Conservation (phyloP, 1,139 yeast species). For the Schwanniomyces etchellsii region DNA sequence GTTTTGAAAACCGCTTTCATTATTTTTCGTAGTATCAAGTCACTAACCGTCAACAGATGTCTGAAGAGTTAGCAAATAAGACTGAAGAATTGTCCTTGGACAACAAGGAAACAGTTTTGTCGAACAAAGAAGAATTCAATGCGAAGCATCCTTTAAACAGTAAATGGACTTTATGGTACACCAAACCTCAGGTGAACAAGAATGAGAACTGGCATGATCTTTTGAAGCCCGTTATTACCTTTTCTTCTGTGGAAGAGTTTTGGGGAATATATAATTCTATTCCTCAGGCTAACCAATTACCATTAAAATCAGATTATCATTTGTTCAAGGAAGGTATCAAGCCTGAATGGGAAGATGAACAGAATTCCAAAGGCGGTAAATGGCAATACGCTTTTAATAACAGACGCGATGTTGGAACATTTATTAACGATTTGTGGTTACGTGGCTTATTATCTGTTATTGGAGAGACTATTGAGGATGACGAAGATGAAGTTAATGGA, state of each 20-base stretch:
- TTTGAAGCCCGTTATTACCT: slow-evolving; percentile 88
- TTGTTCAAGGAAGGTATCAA: slow-evolving; percentile 90
- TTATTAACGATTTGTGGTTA: slow-evolving; percentile 90
- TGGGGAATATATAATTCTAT: slow-evolving; percentile 97
- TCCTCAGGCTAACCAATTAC: slow-evolving; percentile 89
- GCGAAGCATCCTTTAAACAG: slow-evolving; percentile 89
- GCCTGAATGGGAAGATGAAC: slow-evolving; percentile 98
- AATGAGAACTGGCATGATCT: slow-evolving; percentile 91
- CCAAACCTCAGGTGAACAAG: slow-evolving; percentile 79
- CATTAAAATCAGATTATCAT: slow-evolving; percentile 90
- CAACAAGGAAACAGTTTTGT: slow-evolving; percentile 52
- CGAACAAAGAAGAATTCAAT: slow-evolving; percentile 63
- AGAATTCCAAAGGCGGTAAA: slow-evolving; percentile 89
- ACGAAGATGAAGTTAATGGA: slow-evolving; percentile 89
- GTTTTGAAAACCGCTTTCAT: no score
- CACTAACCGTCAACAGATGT: slow-evolving; percentile 20
- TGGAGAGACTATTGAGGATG: slow-evolving; percentile 93
- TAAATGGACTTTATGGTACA: slow-evolving; percentile 97
- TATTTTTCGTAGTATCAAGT: no score
- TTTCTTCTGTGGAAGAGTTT: slow-evolving; percentile 92
- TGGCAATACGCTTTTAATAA: slow-evolving; percentile 75
- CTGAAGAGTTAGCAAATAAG: slow-evolving; percentile 52
- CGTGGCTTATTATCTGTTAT: slow-evolving; percentile 84
- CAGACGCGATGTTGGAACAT: slow-evolving; percentile 52
- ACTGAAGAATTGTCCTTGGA: slow-evolving; percentile 51